Conservation (phyloP, 768 basidiomycete species). For the Amanita subjunquillea region DNA sequence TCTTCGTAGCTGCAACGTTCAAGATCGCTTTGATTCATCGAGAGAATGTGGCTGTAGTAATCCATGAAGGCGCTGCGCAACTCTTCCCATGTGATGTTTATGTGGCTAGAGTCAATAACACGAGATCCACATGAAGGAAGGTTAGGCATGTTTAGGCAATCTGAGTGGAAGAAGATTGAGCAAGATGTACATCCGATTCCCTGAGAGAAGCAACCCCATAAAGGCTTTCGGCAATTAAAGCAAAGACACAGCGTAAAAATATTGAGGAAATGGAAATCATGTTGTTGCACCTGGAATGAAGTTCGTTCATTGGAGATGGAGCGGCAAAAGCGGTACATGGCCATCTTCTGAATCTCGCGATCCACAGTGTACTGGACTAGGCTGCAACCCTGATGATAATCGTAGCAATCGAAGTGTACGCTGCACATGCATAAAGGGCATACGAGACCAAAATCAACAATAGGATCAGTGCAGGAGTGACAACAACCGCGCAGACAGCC, state of each 20-base stretch:
- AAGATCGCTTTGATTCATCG: conserved; percentile 35
- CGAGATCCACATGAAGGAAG: conserved; percentile 26
- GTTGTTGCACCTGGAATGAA: conserved; percentile 23
- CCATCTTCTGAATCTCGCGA: conserved; percentile 40
- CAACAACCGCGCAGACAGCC: conserved; percentile 32
- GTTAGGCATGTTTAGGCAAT: not conserved
- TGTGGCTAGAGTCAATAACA: conserved; percentile 29
- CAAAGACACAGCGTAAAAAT: conserved; percentile 71
- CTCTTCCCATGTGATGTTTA: conserved; percentile 40
- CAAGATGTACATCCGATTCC: conserved; percentile 57
- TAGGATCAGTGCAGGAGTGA: conserved; percentile 38
- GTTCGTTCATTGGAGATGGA: conserved; percentile 22
- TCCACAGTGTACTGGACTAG: conserved; percentile 44
- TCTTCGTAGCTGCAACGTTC: conserved; percentile 53
- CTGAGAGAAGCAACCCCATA: conserved; percentile 65
- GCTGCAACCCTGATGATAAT: conserved; percentile 54
- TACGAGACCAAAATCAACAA: conserved; percentile 60
- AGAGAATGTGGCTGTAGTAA: conserved; percentile 35
- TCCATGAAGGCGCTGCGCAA: conserved; percentile 49
- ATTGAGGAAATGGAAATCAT: conserved; percentile 49
- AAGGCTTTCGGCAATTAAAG: conserved; percentile 50
- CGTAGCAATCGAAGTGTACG: conserved; percentile 75
- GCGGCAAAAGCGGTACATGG: conserved; percentile 52
- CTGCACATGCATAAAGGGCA: conserved; percentile 63
- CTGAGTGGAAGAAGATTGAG: conserved; percentile 31